These are phyloP conservation scores for Pichia sporocuriosa DNA, from an alignment of 805 yeast genomes.

Conservation along the genomic window DNA sequence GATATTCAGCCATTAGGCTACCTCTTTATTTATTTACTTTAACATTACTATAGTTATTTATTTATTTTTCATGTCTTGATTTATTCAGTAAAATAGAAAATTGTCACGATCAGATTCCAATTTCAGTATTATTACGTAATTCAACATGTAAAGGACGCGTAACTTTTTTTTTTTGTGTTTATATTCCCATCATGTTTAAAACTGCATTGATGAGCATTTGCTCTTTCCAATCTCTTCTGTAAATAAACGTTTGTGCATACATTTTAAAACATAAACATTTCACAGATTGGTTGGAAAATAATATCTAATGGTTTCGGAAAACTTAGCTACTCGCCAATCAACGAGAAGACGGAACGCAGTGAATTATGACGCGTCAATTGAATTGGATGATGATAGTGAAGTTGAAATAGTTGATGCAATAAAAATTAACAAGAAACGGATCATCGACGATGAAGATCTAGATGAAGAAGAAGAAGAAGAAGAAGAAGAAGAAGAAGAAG, in stretches of 20 bases:
- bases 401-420: neutral
- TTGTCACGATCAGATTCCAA: constrained; percentile 10
- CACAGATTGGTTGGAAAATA: no score
- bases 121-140: neutral
- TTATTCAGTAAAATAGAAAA: constrained; percentile 9
- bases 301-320: neutral
- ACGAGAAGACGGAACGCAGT: neutral
- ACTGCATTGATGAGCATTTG: neutral
- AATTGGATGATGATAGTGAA: neutral
- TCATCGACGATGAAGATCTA: neutral
- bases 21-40: neutral
- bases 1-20: no score
- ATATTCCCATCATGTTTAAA: neutral
- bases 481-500: neutral
- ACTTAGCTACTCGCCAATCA: constrained; percentile 1
- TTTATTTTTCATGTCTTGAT: constrained; percentile 11
- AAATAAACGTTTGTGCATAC: no score
- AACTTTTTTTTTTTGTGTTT: neutral
- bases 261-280: no score
- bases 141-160: neutral
- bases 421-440: neutral
- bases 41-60: constrained; percentile 1
- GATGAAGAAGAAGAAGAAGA: constrained; percentile 4
- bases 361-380: constrained; percentile 5
- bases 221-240: no score